Percentiles rank a stretch among this genome's conserved stretches.
Conservation (phyloP, 257 asterid species). For the Nyctanthes arbortristis region DNA sequence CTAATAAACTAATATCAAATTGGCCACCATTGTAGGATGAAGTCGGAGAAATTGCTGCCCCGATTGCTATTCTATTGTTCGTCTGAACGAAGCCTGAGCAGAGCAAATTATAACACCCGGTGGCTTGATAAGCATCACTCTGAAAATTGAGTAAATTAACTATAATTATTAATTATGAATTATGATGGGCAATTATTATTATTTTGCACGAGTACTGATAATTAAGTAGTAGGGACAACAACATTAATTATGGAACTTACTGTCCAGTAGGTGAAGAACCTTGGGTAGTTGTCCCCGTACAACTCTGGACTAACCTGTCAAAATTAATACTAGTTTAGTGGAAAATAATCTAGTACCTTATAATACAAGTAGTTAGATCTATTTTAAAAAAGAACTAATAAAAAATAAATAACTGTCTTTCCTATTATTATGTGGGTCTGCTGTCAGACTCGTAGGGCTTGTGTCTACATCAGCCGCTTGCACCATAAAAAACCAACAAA, state of each 20-base stretch:
- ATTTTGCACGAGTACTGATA: background rate
- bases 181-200: background rate
- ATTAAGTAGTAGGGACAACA: background rate
- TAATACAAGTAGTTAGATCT: too few species aligned
- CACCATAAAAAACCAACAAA: too few species aligned
- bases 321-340: background rate
- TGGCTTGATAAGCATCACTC: slow-evolving; percentile 25
- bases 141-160: background rate
- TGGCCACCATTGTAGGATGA: slow-evolving; percentile 18
- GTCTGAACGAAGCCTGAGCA: slow-evolving; percentile 24
- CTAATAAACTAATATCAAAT: slow-evolving; percentile 15
- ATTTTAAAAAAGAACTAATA: too few species aligned
- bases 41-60: slow-evolving; percentile 23
- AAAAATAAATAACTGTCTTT: too few species aligned
- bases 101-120: slow-evolving; percentile 25
- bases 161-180: background rate
- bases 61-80: slow-evolving; percentile 17
- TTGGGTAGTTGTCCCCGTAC: slow-evolving; percentile 13
- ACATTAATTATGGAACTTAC: background rate
- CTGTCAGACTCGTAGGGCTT: too few species aligned
- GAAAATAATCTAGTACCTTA: too few species aligned
- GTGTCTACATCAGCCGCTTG: too few species aligned
- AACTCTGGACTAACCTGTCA: slow-evolving; percentile 16
- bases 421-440: too few species aligned
- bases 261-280: slow-evolving; percentile 19